Evolutionary conservation across 805 yeast species (phyloP).

Genomic region (Wickerhamomyces subpelliculosus): DNA sequence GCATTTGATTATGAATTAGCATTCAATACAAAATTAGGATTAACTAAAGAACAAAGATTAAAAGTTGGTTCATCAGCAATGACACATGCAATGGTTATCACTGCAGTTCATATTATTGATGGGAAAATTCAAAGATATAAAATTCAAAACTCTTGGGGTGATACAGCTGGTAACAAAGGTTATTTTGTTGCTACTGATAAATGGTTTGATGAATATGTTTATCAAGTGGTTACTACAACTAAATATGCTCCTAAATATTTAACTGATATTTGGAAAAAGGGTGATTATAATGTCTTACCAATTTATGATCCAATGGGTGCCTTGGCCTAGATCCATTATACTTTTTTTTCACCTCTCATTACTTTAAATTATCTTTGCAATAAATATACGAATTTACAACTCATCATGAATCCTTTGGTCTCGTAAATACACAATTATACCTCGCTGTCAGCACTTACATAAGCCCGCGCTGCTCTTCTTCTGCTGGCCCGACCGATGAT

Average conservation of each 20-base stretch:
- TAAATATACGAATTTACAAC: too few species aligned
- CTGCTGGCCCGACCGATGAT: too few species aligned
- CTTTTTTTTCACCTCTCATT: too few species aligned
- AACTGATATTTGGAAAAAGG: slow-evolving; percentile 31
- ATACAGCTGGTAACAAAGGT: slow-evolving; percentile 56
- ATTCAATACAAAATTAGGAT: slow-evolving; percentile 44
- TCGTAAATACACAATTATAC: too few species aligned
- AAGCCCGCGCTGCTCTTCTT: too few species aligned
- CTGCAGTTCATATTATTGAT: slow-evolving; percentile 69
- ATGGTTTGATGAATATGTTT: slow-evolving; percentile 65
- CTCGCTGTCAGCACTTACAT: too few species aligned
- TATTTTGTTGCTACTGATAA: slow-evolving; percentile 62
- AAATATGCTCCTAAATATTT: slow-evolving; percentile 38
- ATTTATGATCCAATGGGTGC: slow-evolving; percentile 79
- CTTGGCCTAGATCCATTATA: slow-evolving; percentile 34
- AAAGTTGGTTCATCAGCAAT: slow-evolving; percentile 61
- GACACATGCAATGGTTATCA: slow-evolving; percentile 86
- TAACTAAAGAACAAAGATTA: slow-evolving; percentile 60
- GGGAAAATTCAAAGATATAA: slow-evolving; percentile 59
- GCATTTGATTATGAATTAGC: slow-evolving; percentile 60
- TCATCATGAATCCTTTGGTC: too few species aligned
- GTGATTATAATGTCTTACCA: slow-evolving; percentile 47
- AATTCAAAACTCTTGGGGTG: slow-evolving; percentile 74
- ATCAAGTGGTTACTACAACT: slow-evolving; percentile 55
- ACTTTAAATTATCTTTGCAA: too few species aligned